Conservation (phyloP, 2,329 filamentous ascomycete genomes). For the Colletotrichum tropicale region DNA sequence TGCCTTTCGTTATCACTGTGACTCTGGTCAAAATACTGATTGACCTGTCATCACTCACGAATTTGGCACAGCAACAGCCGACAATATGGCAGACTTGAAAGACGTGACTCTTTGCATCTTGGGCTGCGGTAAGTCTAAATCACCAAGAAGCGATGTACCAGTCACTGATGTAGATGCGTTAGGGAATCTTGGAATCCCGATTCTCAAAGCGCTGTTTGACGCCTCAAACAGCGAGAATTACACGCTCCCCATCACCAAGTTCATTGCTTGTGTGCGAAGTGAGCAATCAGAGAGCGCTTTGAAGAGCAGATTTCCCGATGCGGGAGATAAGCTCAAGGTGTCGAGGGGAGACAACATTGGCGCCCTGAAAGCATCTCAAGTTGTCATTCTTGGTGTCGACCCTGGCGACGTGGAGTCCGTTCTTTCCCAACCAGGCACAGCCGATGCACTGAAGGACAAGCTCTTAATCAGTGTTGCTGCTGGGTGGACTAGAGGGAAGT, state of each 20-base stretch:
- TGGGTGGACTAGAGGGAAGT: constrained; percentile 46
- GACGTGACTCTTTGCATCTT: constrained; percentile 15
- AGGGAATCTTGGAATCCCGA: constrained; percentile 37
- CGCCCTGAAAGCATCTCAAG: constrained; percentile 38
- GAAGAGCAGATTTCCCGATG: constrained; percentile 21
- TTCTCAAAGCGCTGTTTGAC: constrained; percentile 27
- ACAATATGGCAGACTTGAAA: neutral
- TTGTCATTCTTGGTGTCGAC: constrained; percentile 51
- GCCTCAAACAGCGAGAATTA: neutral
- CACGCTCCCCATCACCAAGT: constrained; percentile 26
- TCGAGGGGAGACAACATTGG: constrained; percentile 36
- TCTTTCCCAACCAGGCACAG: constrained; percentile 39
- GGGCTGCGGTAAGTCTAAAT: constrained; percentile 24
- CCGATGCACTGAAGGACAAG: constrained; percentile 43
- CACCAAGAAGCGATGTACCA: no score
- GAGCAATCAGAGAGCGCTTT: constrained; percentile 26
- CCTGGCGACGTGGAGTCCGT: constrained; percentile 45
- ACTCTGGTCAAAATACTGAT: neutral
- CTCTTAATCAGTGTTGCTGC: constrained; percentile 56
- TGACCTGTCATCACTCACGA: neutral
- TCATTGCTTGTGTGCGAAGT: constrained; percentile 33
- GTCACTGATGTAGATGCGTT: neutral
- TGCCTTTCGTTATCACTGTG: neutral
- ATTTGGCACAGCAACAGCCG: neutral
- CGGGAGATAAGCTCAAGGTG: constrained; percentile 20